These are phyloP conservation scores for Chaetomium globosum DNA, from an alignment of 2,329 filamentous ascomycete genomes.

Conservation along the genomic window DNA sequence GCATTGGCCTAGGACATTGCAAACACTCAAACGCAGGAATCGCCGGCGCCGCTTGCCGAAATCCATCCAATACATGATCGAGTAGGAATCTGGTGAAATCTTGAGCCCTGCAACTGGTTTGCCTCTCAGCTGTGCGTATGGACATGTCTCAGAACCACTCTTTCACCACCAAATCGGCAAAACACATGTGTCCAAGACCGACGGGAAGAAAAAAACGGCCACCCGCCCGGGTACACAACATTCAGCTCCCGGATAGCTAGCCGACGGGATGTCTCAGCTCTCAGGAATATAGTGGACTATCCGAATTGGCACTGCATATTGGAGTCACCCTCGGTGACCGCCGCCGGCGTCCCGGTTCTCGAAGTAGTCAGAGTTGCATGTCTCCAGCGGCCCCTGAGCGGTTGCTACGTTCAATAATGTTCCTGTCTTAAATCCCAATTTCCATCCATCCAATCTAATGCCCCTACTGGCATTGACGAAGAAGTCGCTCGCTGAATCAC, in stretches of 20 bases:
- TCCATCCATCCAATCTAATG: background rate
- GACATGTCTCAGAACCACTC: background rate
- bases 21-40: background rate
- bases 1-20: background rate
- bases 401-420: background rate
- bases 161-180: background rate
- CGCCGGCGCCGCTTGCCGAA: background rate
- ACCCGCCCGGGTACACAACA: background rate
- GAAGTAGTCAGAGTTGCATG: background rate
- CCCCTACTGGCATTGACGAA: background rate
- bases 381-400: background rate
- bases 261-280: conserved; percentile 10
- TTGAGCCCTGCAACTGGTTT: background rate
- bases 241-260: background rate
- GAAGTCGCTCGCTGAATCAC: background rate
- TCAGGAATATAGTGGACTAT: background rate
- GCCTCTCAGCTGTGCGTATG: background rate
- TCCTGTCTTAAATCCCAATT: background rate
- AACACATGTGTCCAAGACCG: conserved; percentile 8
- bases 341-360: background rate
- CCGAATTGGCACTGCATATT: background rate
- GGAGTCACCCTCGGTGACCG: background rate
- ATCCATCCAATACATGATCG: background rate
- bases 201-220: background rate
- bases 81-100: background rate